These are phyloP conservation scores for Claviceps arundinis DNA, from an alignment of 2,329 filamentous ascomycete genomes.

Conservation along the genomic window DNA sequence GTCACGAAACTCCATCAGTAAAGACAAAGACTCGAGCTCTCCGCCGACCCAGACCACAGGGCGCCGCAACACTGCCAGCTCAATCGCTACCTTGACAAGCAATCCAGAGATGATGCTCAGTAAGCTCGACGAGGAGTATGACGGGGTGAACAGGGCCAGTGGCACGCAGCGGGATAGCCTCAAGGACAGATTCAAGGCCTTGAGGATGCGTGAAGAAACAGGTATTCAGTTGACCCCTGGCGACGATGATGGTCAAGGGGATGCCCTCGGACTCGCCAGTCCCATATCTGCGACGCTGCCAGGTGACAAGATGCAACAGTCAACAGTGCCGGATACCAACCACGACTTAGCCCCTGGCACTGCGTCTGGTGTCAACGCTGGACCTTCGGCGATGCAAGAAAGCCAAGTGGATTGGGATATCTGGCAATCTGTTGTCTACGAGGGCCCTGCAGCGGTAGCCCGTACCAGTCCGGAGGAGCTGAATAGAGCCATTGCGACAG, in stretches of 20 bases:
- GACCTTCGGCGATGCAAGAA: conserved; percentile 57
- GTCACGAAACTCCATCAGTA: conserved; percentile 51
- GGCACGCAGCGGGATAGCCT: conserved; percentile 47
- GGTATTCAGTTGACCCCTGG: conserved; percentile 37
- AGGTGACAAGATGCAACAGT: conserved; percentile 19
- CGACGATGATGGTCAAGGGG: conserved; percentile 36
- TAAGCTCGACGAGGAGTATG: conserved; percentile 60
- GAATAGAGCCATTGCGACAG: conserved; percentile 79
- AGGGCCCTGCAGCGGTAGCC: conserved; percentile 79
- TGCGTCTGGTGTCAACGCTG: conserved; percentile 65
- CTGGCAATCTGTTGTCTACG: conserved; percentile 92
- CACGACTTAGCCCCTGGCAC: conserved; percentile 69
- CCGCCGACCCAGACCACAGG: conserved; percentile 34
- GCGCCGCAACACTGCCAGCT: conserved; percentile 64
- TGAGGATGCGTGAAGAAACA: conserved; percentile 63
- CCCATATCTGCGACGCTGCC: conserved; percentile 14
- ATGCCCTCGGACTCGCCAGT: conserved; percentile 11
- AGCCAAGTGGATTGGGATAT: conserved; percentile 93
- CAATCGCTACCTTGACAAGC: conserved; percentile 63
- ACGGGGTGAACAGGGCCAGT: conserved; percentile 31
- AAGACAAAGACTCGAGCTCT: conserved; percentile 42
- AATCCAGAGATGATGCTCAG: conserved; percentile 70
- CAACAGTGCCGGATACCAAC: conserved; percentile 51
- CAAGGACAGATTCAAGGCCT: conserved; percentile 65
- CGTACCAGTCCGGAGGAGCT: conserved; percentile 81